Conservation (phyloP, 768 basidiomycete species). For the Hericium coralloides region DNA sequence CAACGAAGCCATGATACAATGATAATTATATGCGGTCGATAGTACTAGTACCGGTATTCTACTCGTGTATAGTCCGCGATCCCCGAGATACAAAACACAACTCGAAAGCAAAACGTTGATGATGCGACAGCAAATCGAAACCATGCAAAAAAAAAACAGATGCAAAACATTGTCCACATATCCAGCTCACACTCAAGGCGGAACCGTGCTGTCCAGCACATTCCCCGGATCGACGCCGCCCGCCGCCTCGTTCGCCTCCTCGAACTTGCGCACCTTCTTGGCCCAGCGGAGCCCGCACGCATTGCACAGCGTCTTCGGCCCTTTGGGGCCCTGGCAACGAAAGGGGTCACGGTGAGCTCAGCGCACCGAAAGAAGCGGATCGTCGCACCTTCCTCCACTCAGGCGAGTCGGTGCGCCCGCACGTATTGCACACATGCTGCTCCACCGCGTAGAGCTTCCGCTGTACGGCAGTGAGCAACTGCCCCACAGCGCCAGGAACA, state of each 20-base stretch:
- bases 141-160: neutral
- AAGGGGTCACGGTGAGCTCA: conserved; percentile 25
- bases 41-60: no score
- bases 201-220: conserved; percentile 10
- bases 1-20: no score
- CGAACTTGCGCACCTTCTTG: conserved; percentile 49
- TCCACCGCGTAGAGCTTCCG: conserved; percentile 43
- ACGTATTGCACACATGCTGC: conserved; percentile 84
- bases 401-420: conserved; percentile 91
- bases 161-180: neutral
- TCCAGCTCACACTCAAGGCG: conserved; percentile 2
- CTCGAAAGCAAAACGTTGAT: neutral
- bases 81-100: no score
- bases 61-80: no score
- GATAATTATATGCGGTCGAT: no score
- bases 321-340: conserved; percentile 65
- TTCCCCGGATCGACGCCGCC: conserved; percentile 13
- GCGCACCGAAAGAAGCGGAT: neutral
- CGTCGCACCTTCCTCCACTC: conserved; percentile 84
- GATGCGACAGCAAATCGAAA: neutral
- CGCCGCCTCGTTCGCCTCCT: conserved; percentile 23
- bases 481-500: neutral
- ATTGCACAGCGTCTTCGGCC: conserved; percentile 97
- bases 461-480: conserved; percentile 18
- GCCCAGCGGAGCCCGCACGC: conserved; percentile 94